A percentile compares a stretch with the other conserved stretches of the same genome.
Conservation (phyloP, 2,329 filamentous ascomycete genomes). For the Furcasterigmium sp. region DNA sequence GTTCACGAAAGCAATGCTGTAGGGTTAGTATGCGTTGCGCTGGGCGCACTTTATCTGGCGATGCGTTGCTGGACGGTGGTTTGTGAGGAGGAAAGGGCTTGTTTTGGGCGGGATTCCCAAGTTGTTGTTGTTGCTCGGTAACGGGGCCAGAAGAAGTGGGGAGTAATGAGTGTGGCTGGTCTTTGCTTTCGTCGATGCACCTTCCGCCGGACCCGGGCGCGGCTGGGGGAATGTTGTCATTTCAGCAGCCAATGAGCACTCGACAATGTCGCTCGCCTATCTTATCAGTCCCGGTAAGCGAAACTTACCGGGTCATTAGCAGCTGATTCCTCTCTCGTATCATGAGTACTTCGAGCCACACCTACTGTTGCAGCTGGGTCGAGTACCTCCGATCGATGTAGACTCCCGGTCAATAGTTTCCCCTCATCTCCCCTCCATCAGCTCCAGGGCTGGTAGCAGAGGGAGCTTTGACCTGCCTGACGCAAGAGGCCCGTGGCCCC, state of each 20-base stretch:
- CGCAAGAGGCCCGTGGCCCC: slow-evolving; percentile 8
- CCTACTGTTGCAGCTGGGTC: no score
- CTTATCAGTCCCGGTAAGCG: not conserved
- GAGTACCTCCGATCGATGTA: not conserved
- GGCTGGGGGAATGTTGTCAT: not conserved
- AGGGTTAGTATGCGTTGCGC: slow-evolving; percentile 1
- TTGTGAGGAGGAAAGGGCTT: slow-evolving; percentile 4
- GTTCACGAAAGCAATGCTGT: not conserved
- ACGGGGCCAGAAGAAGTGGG: not conserved
- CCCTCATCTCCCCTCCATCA: not conserved
- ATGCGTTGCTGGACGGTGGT: not conserved
- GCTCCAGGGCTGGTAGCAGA: slow-evolving; percentile 1
- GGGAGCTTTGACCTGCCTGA: slow-evolving; percentile 3
- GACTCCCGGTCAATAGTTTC: not conserved
- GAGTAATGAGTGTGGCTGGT: not conserved
- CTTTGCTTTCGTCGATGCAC: no score
- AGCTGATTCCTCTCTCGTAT: not conserved
- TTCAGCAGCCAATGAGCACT: not conserved
- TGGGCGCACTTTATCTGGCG: slow-evolving; percentile 2
- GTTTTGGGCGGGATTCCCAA: slow-evolving; percentile 3
- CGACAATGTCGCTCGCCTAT: not conserved
- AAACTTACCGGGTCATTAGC: not conserved
- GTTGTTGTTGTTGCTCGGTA: slow-evolving; percentile 6
- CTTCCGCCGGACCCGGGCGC: not conserved
- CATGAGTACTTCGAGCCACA: not conserved